Conservation (phyloP, 2,329 filamentous ascomycete species). For the Aureobasidium uvarum region DNA sequence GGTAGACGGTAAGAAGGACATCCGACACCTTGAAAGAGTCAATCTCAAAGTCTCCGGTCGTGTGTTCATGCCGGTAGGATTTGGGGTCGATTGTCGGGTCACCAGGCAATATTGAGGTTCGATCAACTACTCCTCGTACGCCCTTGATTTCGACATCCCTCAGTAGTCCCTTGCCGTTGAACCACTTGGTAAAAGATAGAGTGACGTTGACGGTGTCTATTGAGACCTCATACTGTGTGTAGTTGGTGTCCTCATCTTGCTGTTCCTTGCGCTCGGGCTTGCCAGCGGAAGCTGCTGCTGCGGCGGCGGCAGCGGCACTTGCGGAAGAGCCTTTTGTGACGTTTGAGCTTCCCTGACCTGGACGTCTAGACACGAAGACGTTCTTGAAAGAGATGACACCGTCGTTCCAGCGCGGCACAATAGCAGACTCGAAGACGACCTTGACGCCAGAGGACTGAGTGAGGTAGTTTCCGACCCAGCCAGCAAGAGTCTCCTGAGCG, state of each 20-base stretch:
- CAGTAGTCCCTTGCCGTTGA: constrained; percentile 90
- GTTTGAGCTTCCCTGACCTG: constrained; percentile 74
- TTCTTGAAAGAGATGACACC: constrained; percentile 96
- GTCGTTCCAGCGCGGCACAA: constrained; percentile 92
- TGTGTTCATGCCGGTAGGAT: constrained; percentile 81
- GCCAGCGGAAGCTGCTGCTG: constrained; percentile 62
- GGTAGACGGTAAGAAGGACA: constrained; percentile 84
- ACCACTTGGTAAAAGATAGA: constrained; percentile 97
- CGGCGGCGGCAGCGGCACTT: constrained; percentile 79
- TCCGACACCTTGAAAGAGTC: constrained; percentile 97
- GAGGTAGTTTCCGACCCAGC: constrained; percentile 92
- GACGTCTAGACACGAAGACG: constrained; percentile 89
- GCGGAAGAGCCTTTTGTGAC: constrained; percentile 90
- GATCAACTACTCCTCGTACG: constrained; percentile 86
- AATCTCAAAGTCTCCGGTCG: constrained; percentile 93
- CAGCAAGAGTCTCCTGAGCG: constrained; percentile 91
- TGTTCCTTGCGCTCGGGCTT: constrained; percentile 45
- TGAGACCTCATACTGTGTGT: constrained; percentile 94
- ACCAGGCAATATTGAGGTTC: constrained; percentile 71
- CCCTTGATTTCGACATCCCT: constrained; percentile 93
- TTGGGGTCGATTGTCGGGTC: constrained; percentile 70
- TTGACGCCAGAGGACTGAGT: constrained; percentile 91
- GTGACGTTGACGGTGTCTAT: constrained; percentile 96
- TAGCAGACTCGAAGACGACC: constrained; percentile 95
- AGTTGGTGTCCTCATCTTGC: constrained; percentile 88